Conservation (phyloP, 768 basidiomycete species). For the Lenzites betulinus region DNA sequence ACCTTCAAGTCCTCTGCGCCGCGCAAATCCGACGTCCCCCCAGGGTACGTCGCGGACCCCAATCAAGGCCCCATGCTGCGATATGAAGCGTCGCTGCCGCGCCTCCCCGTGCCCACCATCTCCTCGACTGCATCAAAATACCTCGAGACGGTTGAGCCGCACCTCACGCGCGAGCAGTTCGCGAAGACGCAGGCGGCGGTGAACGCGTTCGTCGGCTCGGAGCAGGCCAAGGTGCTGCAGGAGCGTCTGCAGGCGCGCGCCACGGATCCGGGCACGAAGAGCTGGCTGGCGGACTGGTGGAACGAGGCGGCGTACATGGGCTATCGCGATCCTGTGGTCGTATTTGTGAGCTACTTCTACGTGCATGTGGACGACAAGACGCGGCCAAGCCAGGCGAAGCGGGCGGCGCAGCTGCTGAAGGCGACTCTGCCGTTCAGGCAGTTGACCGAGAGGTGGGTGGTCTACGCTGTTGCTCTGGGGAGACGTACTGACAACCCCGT, state of each 20-base stretch:
- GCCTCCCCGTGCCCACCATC: constrained; percentile 83
- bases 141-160: constrained; percentile 80
- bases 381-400: constrained; percentile 55
- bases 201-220: constrained; percentile 66
- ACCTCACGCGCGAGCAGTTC: constrained; percentile 66
- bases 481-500: background rate
- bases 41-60: constrained; percentile 55
- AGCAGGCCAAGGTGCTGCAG: constrained; percentile 74
- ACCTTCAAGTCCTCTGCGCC: constrained; percentile 35
- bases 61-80: constrained; percentile 69
- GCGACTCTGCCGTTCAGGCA: constrained; percentile 84
- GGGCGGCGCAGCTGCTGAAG: constrained; percentile 84
- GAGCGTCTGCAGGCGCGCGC: constrained; percentile 76
- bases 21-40: constrained; percentile 38
- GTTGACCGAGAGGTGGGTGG: constrained; percentile 73
- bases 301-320: constrained; percentile 90
- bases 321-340: constrained; percentile 87
- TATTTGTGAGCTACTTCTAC: constrained; percentile 95
- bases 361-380: constrained; percentile 73
- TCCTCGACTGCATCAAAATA: constrained; percentile 85
- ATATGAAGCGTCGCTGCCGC: constrained; percentile 71
- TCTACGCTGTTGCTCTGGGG: background rate
- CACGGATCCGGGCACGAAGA: constrained; percentile 53
- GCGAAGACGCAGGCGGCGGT: constrained; percentile 59
- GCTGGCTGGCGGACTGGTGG: constrained; percentile 99